Percentiles rank a stretch among this genome's conserved stretches.
These are phyloP conservation scores for Arthrinium phaeospermum DNA, from an alignment of 2,329 filamentous ascomycete species.

Conservation along the genomic window DNA sequence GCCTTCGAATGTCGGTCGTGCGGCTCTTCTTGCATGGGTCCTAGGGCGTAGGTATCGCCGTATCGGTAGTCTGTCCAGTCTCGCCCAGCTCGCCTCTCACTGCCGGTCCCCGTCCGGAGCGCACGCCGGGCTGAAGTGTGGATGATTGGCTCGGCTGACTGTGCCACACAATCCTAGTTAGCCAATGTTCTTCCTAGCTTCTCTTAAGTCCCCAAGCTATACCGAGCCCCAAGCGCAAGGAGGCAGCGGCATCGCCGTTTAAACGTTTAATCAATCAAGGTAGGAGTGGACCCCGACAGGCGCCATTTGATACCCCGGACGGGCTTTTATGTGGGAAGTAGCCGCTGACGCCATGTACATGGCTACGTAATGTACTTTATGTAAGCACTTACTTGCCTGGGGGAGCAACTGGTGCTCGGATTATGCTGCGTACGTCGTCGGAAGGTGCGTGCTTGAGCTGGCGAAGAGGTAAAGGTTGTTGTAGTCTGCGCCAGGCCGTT, in stretches of 20 bases:
- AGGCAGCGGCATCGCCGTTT: not conserved
- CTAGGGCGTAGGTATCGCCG: too few species aligned
- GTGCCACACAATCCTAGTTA: not conserved
- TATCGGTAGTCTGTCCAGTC: not conserved
- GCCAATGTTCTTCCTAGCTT: slow-evolving; percentile 7
- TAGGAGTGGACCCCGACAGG: not conserved
- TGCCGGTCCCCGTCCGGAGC: not conserved
- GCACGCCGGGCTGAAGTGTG: not conserved
- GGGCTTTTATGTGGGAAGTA: not conserved
- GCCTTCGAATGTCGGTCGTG: not conserved
- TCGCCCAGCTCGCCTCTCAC: not conserved
- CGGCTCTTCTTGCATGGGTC: not conserved
- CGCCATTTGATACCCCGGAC: not conserved
- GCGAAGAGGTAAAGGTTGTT: not conserved
- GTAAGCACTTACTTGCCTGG: slow-evolving; percentile 2
- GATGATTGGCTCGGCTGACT: not conserved
- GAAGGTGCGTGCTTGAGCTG: not conserved
- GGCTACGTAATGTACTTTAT: not conserved
- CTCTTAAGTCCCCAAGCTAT: not conserved
- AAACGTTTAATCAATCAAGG: not conserved
- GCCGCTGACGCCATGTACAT: not conserved
- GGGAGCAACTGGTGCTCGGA: not conserved
- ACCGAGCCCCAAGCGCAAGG: not conserved
- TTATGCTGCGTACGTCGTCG: not conserved
- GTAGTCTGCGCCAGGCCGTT: not conserved